Base-by-base conservation (phyloP, 495 filamentous ascomycete genomes). In the Podospora bellae-mahoneyi region DNA sequence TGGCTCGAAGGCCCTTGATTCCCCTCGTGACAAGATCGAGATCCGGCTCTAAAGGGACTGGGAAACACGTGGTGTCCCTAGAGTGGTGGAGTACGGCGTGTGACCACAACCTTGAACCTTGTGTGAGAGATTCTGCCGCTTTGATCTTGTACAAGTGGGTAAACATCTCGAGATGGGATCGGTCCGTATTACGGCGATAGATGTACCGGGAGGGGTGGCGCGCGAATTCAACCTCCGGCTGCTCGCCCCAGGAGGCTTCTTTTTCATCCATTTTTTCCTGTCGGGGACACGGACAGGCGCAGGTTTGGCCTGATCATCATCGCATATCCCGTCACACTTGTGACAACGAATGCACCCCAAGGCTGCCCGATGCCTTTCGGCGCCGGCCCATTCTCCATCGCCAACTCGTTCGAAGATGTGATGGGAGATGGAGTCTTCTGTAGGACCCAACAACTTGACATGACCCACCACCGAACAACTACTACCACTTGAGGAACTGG, bases 311-410 rank as follows among this genome's bases (percentile, higher is more conserved):
- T 64, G 53, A 30, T 28, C 39, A 64, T 64, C n/a, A 30, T 28
- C 16, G 67, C 63, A 69, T 59, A 62, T 62, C n/a, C 63, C 59
- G 44, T 65, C 67, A 60, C 64, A 61, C 5, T 19, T 48, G 39
- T 48, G 39, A 48, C 39, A 48, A 48, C 39, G 39, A 48, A 48
- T 60, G 53, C 23, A 26, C 67, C 67, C 53, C n/a, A 63, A 66
- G 3, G 28, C 64, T 63, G 64, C 68, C 68, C 68, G 68, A 66
- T 58, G 59, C 27, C 59, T 66, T 69, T 69, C 64, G 68, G 68
- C 9, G 39, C 39, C 6, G 39, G 39, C 15, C 39, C 0, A 23
- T 23, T 48, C 15, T 10, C 39, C 39, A 48, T 48, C 39, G 9
- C 39, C 39, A 48, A 16, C 39, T 48, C 5, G 5, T 48, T 48